Conservation (phyloP, 139 green algal species). For the Chlamydomonas sphaeroides region DNA sequence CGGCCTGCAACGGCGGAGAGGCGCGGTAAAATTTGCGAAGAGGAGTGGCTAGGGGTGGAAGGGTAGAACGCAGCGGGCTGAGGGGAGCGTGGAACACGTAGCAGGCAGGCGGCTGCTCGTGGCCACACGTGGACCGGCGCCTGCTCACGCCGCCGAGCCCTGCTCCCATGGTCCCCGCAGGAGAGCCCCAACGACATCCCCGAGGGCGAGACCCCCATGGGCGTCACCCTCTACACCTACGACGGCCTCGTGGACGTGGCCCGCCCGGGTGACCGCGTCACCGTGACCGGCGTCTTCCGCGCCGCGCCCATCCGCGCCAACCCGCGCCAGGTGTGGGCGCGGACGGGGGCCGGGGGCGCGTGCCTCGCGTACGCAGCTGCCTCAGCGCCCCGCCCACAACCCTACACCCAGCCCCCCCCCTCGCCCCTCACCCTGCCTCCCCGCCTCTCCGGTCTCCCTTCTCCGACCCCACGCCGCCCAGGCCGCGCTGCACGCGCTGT, state of each 20-base stretch:
- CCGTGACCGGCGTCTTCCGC: constrained; percentile 67
- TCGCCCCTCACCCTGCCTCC: no score
- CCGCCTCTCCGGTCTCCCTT: no score
- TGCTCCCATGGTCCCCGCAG: constrained; percentile 62
- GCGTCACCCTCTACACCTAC: constrained; percentile 80
- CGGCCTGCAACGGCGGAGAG: no score
- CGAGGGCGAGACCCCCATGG: constrained; percentile 97
- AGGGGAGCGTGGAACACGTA: not conserved
- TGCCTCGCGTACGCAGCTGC: no score
- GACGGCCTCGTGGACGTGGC: constrained; percentile 74
- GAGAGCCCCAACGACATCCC: constrained; percentile 96
- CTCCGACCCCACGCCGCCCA: not conserved
- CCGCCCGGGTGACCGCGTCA: constrained; percentile 73
- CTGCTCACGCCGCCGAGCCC: no score
- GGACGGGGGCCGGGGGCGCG: no score
- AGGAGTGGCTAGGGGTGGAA: no score
- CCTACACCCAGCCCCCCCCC: no score
- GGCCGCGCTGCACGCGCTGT: constrained; percentile 62
- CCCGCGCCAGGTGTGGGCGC: constrained; percentile 50
- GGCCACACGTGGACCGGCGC: no score
- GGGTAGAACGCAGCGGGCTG: not conserved
- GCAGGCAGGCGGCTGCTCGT: no score
- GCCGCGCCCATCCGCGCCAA: constrained; percentile 76
- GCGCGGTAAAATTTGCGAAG: no score
- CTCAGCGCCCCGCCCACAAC: no score